Conservation (phyloP, 2,329 filamentous ascomycete genomes). For the Talaromyces sp. region DNA sequence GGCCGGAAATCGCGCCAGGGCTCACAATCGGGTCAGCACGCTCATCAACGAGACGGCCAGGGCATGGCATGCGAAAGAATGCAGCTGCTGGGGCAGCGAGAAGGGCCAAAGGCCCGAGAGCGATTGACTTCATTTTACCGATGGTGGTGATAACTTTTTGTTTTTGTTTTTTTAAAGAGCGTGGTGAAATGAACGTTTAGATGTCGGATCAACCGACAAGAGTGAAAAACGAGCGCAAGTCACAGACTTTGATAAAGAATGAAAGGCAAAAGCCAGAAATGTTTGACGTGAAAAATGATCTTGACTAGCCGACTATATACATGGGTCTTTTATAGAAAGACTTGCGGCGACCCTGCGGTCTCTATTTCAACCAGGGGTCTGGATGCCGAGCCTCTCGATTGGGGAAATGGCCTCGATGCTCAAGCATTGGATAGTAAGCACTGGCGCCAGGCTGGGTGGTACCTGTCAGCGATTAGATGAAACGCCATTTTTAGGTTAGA, state of each 20-base stretch:
- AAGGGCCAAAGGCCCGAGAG: conserved; percentile 2
- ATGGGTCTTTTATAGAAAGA: background rate
- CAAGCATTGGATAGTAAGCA: background rate
- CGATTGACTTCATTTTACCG: background rate
- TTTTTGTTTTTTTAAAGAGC: background rate
- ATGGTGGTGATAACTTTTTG: background rate
- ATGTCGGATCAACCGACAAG: conserved; percentile 5
- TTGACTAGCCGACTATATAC: background rate
- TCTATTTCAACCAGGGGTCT: background rate
- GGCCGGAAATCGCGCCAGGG: conserved; percentile 54
- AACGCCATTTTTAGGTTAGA: background rate
- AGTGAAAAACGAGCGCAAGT: conserved; percentile 6
- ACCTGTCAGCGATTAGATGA: background rate
- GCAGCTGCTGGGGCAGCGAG: conserved; percentile 3
- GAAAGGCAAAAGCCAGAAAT: background rate
- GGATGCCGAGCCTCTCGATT: background rate
- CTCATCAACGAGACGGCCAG: conserved; percentile 61
- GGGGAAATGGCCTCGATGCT: background rate
- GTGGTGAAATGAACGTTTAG: background rate
- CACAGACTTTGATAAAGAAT: conserved; percentile 5
- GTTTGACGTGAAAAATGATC: background rate
- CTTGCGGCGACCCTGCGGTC: background rate
- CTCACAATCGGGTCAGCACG: conserved; percentile 74
- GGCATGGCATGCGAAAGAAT: conserved; percentile 89
- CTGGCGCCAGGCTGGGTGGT: background rate